Conservation (phyloP, 1,139 yeast genomes). For the Geotrichum macrosporum region DNA sequence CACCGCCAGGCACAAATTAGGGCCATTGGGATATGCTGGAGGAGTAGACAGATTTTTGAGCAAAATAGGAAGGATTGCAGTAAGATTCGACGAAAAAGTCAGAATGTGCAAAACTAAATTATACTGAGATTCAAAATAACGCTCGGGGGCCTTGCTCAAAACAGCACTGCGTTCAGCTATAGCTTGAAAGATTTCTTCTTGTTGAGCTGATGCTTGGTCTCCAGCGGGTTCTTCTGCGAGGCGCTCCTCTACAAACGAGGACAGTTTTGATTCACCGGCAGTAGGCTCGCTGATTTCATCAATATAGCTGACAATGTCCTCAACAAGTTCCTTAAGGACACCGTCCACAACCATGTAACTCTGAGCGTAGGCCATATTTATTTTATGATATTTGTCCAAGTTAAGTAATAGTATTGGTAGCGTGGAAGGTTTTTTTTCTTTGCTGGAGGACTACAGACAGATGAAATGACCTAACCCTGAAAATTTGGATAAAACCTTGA, state of each 20-base stretch:
- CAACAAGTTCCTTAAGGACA: conserved; percentile 38
- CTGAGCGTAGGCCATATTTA: conserved; percentile 24
- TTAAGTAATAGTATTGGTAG: background rate
- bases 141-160: conserved; percentile 37
- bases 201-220: conserved; percentile 17
- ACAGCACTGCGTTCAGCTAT: conserved; percentile 36
- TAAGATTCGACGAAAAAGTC: conserved; percentile 37
- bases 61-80: conserved; percentile 35
- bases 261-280: conserved; percentile 26
- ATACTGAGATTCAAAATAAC: conserved; percentile 43
- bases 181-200: conserved; percentile 34
- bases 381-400: background rate
- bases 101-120: conserved; percentile 41
- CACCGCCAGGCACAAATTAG: conserved; percentile 37
- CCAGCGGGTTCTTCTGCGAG: conserved; percentile 8
- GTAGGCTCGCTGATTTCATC: conserved; percentile 36
- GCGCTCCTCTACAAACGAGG: conserved; percentile 22
- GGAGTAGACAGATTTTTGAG: conserved; percentile 34
- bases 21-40: conserved; percentile 33
- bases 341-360: conserved; percentile 39
- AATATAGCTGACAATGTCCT: conserved; percentile 40
- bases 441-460: too few species aligned
- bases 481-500: too few species aligned
- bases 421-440: conserved; percentile 1
- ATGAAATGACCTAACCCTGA: background rate